These are phyloP conservation scores for Metschnikowia continentalis DNA, from an alignment of 805 yeast genomes.

Conservation along the genomic window DNA sequence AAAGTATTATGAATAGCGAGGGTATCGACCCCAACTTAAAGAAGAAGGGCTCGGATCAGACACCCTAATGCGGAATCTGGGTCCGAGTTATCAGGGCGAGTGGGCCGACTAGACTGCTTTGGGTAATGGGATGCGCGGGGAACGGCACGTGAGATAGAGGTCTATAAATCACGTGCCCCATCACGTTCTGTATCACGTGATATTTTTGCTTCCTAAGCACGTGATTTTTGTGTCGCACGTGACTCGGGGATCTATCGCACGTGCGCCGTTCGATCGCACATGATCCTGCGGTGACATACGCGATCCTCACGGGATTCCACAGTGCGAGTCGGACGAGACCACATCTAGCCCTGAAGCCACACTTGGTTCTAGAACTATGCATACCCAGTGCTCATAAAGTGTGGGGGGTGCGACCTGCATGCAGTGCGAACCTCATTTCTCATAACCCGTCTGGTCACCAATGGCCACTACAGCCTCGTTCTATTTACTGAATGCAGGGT, in stretches of 20 bases:
- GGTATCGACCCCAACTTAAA: neutral
- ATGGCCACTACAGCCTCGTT: no score
- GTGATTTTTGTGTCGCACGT: neutral
- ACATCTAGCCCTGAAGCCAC: no score
- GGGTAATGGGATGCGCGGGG: neutral
- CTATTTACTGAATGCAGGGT: no score
- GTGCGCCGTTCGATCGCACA: neutral
- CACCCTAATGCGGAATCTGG: constrained; percentile 7
- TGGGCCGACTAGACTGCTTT: neutral
- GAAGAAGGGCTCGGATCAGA: constrained; percentile 9
- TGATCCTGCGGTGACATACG: no score
- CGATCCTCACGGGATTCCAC: no score
- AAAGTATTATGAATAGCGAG: constrained; percentile 1
- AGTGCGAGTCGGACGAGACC: no score
- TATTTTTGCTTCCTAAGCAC: rapidly evolving
- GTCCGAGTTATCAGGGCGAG: constrained; percentile 4
- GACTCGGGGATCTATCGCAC: neutral
- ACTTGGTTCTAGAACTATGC: no score
- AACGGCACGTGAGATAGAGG: neutral
- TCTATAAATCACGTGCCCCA: neutral
- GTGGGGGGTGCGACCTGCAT: no score
- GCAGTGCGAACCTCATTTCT: no score
- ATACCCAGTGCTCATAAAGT: no score
- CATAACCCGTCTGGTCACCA: no score
- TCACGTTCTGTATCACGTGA: neutral